Conservation (phyloP, 371 early-diverging fungal species). For the Choanephora cucurbitarum region DNA sequence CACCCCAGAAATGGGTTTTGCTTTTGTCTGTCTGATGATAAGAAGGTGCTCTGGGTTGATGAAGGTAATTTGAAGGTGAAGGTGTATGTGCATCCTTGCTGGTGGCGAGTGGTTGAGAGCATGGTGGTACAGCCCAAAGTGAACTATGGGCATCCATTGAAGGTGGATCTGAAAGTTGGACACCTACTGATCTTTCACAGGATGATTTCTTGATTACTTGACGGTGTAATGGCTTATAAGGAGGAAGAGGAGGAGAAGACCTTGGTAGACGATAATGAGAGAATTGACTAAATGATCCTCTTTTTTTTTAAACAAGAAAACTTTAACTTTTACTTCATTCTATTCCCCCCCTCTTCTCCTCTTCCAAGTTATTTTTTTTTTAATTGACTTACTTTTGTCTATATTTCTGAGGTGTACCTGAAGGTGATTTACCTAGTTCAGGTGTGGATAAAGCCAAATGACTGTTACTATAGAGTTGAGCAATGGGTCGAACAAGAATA, state of each 20-base stretch:
- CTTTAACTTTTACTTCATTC: background rate
- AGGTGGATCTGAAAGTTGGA: conserved; percentile 42
- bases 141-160: conserved; percentile 8
- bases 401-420: conserved; percentile 19
- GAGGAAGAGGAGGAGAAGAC: conserved; percentile 17
- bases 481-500: conserved; percentile 31
- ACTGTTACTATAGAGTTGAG: conserved; percentile 5
- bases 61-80: conserved; percentile 1
- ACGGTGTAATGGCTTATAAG: conserved; percentile 25
- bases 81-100: background rate
- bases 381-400: background rate
- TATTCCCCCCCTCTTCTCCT: too few relatives aligned
- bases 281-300: too few relatives aligned
- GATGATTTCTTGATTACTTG: conserved; percentile 23
- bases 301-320: too few relatives aligned
- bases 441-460: conserved; percentile 33
- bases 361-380: background rate
- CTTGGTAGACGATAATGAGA: conserved; percentile 7
- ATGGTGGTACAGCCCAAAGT: conserved; percentile 10
- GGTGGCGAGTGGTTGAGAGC: too few relatives aligned
- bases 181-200: conserved; percentile 20
- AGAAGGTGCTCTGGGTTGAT: background rate
- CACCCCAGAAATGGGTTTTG: conserved; percentile 56
- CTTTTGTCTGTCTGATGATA: background rate
- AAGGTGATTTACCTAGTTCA: conserved; percentile 47